Evolutionary conservation across 495 filamentous ascomycete genomes (phyloP).

Genomic region (Trichoderma erinaceum): DNA sequence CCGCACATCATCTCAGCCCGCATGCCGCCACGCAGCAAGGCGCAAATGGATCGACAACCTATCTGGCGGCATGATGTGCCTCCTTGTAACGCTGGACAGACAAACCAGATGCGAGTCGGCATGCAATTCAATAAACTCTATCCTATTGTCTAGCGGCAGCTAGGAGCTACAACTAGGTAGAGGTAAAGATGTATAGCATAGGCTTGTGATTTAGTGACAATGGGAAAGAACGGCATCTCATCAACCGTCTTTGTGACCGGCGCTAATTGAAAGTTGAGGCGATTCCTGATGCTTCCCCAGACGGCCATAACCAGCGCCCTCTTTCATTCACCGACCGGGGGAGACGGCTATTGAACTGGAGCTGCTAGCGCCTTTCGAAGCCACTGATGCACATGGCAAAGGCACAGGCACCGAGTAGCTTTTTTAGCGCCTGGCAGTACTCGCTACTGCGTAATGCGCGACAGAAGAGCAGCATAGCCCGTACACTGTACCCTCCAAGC

Average conservation of each 20-base stretch:
- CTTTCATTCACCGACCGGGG: not conserved
- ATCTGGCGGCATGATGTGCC: not conserved
- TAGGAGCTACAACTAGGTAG: too few species aligned
- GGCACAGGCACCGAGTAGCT: not conserved
- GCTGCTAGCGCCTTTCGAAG: not conserved
- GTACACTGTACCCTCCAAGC: not conserved
- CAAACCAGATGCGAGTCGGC: not conserved
- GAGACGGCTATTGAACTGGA: not conserved
- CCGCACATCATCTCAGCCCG: not conserved
- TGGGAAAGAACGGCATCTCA: not conserved
- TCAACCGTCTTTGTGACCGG: not conserved
- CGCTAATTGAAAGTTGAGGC: not conserved
- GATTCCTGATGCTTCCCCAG: not conserved
- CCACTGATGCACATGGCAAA: not conserved
- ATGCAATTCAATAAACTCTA: not conserved
- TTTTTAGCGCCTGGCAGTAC: too few species aligned
- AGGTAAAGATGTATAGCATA: too few species aligned
- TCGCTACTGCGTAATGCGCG: not conserved
- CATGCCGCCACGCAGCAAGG: slow-evolving; percentile 1
- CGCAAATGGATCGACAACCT: slow-evolving; percentile 5
- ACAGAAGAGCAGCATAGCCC: not conserved
- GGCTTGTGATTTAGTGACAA: too few species aligned
- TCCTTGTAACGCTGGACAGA: not conserved
- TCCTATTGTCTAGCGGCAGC: too few species aligned
- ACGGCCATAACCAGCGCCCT: not conserved